These are phyloP conservation scores for Plasmodium vivax DNA, from an alignment of 169 alveolate species.

Conservation along the genomic window DNA sequence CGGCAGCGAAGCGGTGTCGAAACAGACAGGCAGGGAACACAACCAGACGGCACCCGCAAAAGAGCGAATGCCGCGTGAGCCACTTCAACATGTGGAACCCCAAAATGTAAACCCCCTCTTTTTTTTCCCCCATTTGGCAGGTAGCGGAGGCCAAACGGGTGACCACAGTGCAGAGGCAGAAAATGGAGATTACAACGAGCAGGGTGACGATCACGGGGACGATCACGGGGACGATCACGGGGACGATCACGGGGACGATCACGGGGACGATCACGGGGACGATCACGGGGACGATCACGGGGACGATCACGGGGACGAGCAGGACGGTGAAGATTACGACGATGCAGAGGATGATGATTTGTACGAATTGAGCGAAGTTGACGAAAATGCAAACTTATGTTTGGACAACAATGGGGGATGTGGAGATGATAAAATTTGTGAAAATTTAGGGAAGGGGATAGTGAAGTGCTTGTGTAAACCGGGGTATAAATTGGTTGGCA, in stretches of 20 bases:
- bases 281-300: too few species aligned
- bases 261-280: too few species aligned
- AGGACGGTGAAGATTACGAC: background rate
- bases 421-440: slow-evolving; percentile 56
- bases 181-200: background rate
- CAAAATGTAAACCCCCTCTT: background rate
- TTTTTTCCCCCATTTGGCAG: background rate
- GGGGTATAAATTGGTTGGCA: slow-evolving; percentile 44
- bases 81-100: background rate
- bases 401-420: slow-evolving; percentile 47
- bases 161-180: background rate
- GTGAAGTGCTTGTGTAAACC: slow-evolving; percentile 38
- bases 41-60: background rate
- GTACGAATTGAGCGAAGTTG: background rate
- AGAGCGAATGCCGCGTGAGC: background rate
- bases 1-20: background rate
- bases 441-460: background rate
- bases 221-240: background rate
- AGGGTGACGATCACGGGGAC: too few species aligned
- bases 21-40: background rate
- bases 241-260: background rate
- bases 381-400: slow-evolving; percentile 16
- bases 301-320: background rate
- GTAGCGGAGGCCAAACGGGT: background rate
- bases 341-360: background rate